phyloP scores from a whole-genome alignment of 1,284 basidiomycete genomes.

The Heterobasidion annosum region DNA sequence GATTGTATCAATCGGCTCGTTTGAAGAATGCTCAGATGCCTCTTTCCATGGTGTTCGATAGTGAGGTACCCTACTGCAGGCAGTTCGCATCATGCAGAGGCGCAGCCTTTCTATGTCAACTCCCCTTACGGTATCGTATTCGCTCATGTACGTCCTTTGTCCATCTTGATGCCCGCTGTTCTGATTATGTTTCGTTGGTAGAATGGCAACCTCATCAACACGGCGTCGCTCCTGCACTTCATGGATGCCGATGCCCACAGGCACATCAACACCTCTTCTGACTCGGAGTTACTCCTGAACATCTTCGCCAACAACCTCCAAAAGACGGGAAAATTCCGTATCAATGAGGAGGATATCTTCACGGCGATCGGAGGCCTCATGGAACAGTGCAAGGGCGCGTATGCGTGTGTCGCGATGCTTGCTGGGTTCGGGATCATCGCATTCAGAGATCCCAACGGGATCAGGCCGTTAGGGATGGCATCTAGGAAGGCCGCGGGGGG shows the following conservation, averaged over 20 bases:
- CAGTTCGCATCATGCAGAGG: slow-evolving; percentile 95
- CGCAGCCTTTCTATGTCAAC: slow-evolving; percentile 99
- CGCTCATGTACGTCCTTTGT: slow-evolving; percentile 72
- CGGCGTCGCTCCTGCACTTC: slow-evolving; percentile 74
- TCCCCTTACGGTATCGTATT: slow-evolving; percentile 98
- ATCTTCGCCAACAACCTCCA: slow-evolving; percentile 98
- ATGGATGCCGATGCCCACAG: slow-evolving; percentile 97
- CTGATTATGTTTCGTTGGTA: slow-evolving; percentile 21
- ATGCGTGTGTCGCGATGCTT: slow-evolving; percentile 96
- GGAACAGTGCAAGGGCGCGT: slow-evolving; percentile 85
- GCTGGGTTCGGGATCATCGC: slow-evolving; percentile 98
- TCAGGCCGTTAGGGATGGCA: slow-evolving; percentile 86
- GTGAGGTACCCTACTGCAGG: slow-evolving; percentile 98
- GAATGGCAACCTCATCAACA: slow-evolving; percentile 99
- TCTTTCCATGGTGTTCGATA: slow-evolving; percentile 20
- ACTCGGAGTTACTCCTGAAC: slow-evolving; percentile 96
- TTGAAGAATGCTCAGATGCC: not conserved
- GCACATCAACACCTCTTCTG: slow-evolving; percentile 98
- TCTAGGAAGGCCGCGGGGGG: slow-evolving; percentile 38
- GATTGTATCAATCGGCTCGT: not conserved
- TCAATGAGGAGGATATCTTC: slow-evolving; percentile 99
- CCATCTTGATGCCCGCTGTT: slow-evolving; percentile 1
- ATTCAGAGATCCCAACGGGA: slow-evolving; percentile 98
- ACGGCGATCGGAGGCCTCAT: slow-evolving; percentile 88
- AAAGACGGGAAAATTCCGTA: slow-evolving; percentile 97